These are phyloP conservation scores for Elsinoe ampelina DNA, from an alignment of 2,329 filamentous ascomycete genomes.

Conservation along the genomic window DNA sequence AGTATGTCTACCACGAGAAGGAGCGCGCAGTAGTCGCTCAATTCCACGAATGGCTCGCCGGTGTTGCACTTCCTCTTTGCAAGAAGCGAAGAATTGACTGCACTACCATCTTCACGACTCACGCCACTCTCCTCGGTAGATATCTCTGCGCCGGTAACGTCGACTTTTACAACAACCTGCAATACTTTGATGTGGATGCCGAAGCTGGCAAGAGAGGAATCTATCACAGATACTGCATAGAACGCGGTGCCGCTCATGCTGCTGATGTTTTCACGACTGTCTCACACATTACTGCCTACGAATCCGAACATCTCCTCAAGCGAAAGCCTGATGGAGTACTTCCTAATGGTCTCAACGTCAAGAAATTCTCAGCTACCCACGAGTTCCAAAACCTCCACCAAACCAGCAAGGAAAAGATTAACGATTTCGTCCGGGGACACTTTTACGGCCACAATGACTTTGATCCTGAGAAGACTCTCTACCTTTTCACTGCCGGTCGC, in stretches of 20 bases:
- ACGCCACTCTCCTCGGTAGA: slow-evolving; percentile 86
- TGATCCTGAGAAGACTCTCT: slow-evolving; percentile 90
- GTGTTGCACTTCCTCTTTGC: slow-evolving; percentile 81
- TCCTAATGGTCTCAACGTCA: slow-evolving; percentile 95
- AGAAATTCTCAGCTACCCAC: slow-evolving; percentile 96
- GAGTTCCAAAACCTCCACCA: slow-evolving; percentile 98
- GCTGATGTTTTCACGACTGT: slow-evolving; percentile 98
- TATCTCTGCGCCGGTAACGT: slow-evolving; percentile 96
- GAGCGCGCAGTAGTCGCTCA: slow-evolving; percentile 89
- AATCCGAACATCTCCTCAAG: slow-evolving; percentile 94
- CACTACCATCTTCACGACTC: slow-evolving; percentile 97
- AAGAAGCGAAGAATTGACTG: slow-evolving; percentile 93
- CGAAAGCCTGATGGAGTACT: slow-evolving; percentile 94
- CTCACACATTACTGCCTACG: slow-evolving; percentile 96
- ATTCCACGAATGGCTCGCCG: slow-evolving; percentile 97
- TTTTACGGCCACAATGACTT: slow-evolving; percentile 99
- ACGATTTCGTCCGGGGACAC: slow-evolving; percentile 94
- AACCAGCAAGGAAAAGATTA: slow-evolving; percentile 93
- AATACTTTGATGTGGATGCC: slow-evolving; percentile 90
- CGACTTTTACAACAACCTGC: slow-evolving; percentile 98
- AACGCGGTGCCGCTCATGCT: slow-evolving; percentile 82
- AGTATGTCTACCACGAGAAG: slow-evolving; percentile 93
- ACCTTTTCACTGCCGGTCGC: slow-evolving; percentile 92
- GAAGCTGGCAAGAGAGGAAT: slow-evolving; percentile 97
- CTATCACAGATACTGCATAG: slow-evolving; percentile 97